A percentile compares a stretch with the other conserved stretches of the same genome.
These are phyloP conservation scores for Piloderma croceum DNA, from an alignment of 768 basidiomycete genomes.

Conservation along the genomic window DNA sequence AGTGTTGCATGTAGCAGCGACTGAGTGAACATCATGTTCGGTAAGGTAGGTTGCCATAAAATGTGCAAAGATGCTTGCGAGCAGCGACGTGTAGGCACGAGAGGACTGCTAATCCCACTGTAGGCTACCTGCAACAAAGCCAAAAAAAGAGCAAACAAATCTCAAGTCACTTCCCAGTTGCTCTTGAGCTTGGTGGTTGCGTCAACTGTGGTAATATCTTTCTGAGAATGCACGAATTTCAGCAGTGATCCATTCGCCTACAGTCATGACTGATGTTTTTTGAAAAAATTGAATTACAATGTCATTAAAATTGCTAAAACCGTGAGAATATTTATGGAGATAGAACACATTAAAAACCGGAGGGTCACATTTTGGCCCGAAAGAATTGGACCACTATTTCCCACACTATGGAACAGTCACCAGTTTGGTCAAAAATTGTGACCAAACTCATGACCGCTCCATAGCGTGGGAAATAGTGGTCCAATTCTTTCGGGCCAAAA, in stretches of 20 bases:
- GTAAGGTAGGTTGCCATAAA: constrained; percentile 75
- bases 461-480: no score
- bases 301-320: no score
- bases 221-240: constrained; percentile 76
- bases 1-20: constrained; percentile 67
- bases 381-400: no score
- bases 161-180: constrained; percentile 59
- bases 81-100: constrained; percentile 54
- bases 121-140: constrained; percentile 63
- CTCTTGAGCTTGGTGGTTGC: constrained; percentile 47
- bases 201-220: constrained; percentile 52
- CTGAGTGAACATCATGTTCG: constrained; percentile 72
- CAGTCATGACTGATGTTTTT: no score
- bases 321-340: no score
- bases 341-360: no score
- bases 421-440: no score
- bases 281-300: no score
- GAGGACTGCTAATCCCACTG: constrained; percentile 48
- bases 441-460: no score
- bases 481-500: no score
- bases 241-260: constrained; percentile 91
- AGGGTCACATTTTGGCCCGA: no score
- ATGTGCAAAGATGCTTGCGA: constrained; percentile 68
- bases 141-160: constrained; percentile 81
- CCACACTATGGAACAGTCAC: no score